Evolutionary conservation across 108 stramenopile species (phyloP).

Genomic region (Skeletonema costatum): DNA sequence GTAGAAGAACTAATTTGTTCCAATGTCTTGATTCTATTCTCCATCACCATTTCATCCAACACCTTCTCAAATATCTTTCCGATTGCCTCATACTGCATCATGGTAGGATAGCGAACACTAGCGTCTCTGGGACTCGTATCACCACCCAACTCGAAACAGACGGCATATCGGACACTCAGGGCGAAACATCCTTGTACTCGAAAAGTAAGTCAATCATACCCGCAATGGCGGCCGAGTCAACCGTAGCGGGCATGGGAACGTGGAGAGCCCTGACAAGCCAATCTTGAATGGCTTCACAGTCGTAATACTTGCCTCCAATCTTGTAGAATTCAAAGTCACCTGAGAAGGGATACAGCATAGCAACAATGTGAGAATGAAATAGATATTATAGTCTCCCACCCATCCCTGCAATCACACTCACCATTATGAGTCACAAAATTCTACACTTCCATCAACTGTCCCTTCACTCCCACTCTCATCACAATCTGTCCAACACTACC

Average conservation of each 20-base stretch:
- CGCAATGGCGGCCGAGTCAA: conserved; percentile 68
- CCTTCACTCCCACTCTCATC: background rate
- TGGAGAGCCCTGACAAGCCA: conserved; percentile 49
- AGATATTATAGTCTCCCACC: background rate
- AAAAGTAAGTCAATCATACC: conserved; percentile 69
- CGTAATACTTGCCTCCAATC: conserved; percentile 54
- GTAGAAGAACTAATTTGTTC: conserved; percentile 7
- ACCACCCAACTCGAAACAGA: conserved; percentile 34
- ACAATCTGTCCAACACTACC: too few species aligned
- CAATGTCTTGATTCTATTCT: conserved; percentile 5
- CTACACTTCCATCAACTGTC: conserved; percentile 35
- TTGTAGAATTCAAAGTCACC: conserved; percentile 82
- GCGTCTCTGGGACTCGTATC: conserved; percentile 4
- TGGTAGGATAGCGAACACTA: conserved; percentile 31
- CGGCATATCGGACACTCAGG: conserved; percentile 57
- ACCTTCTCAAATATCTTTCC: conserved; percentile 61
- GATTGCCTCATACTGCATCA: conserved; percentile 47
- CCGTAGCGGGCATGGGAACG: conserved; percentile 48
- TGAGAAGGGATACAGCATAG: background rate
- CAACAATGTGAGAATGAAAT: background rate
- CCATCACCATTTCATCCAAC: conserved; percentile 22
- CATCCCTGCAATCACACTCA: too few species aligned
- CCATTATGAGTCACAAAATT: conserved; percentile 75
- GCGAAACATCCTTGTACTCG: conserved; percentile 64
- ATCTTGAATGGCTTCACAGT: conserved; percentile 54